Percentiles rank a stretch among this genome's conserved stretches.
These are phyloP conservation scores for Globisporangium orthogonon DNA, from an alignment of 352 stramenopile genomes.

Conservation along the genomic window DNA sequence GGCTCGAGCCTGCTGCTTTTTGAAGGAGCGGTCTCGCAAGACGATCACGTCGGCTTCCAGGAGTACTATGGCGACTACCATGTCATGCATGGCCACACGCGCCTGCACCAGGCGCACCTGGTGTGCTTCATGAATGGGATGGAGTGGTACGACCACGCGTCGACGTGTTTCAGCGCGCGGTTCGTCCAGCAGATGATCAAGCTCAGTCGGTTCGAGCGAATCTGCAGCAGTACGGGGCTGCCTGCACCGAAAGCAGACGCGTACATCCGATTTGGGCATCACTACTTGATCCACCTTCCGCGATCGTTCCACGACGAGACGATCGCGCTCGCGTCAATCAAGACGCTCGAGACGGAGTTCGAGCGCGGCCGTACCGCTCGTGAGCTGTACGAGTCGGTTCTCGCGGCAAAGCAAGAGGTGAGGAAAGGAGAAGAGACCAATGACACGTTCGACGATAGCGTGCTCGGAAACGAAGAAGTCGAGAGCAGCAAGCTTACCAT, in stretches of 20 bases:
- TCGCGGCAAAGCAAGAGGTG: conserved; percentile 37
- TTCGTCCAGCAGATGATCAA: conserved; percentile 82
- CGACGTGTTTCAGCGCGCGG: conserved; percentile 49
- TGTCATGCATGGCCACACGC: conserved; percentile 38
- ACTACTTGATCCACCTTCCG: conserved; percentile 76
- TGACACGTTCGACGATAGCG: neutral
- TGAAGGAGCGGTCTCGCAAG: conserved; percentile 55
- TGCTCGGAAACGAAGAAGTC: neutral
- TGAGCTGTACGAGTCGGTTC: conserved; percentile 68
- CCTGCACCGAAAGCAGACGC: conserved; percentile 39
- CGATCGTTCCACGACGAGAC: conserved; percentile 74
- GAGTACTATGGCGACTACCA: conserved; percentile 57
- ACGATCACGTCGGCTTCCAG: conserved; percentile 64
- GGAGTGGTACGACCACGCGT: conserved; percentile 62
- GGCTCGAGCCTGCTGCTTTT: conserved; percentile 64
- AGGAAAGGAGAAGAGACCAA: neutral
- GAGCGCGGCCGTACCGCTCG: conserved; percentile 62
- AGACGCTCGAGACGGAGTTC: conserved; percentile 73
- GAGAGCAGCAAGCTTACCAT: neutral
- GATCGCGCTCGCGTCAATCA: conserved; percentile 60
- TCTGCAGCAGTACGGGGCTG: conserved; percentile 26
- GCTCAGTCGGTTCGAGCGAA: conserved; percentile 52
- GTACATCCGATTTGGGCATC: conserved; percentile 69
- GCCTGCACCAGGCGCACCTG: conserved; percentile 63
- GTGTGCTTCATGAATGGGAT: conserved; percentile 67